A percentile compares a stretch with the other conserved stretches of the same genome.
Evolutionary conservation across 1,284 basidiomycete species (phyloP).

Genomic region (Cryptococcus floricola): DNA sequence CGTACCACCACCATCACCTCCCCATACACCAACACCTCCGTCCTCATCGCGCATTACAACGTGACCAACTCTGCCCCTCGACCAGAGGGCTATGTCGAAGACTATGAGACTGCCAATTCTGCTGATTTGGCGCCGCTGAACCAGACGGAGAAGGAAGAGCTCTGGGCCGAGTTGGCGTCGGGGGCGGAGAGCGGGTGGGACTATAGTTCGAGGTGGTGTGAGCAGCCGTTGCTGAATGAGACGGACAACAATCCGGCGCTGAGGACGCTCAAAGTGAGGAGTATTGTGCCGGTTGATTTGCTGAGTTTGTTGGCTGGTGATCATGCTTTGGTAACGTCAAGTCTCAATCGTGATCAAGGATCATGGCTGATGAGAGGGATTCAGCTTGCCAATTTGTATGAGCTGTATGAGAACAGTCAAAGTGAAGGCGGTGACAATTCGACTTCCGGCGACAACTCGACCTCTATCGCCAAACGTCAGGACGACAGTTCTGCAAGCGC

Average conservation of each 20-base stretch:
- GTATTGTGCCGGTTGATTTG: constrained; percentile 69
- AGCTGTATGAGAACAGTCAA: constrained; percentile 23
- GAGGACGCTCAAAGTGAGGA: constrained; percentile 66
- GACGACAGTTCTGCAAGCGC: no score
- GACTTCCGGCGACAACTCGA: constrained; percentile 23
- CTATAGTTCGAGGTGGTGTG: constrained; percentile 53
- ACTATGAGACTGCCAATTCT: constrained; percentile 71
- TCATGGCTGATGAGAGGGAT: not conserved
- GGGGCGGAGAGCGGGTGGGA: constrained; percentile 72
- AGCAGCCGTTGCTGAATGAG: constrained; percentile 52
- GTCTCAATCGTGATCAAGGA: not conserved
- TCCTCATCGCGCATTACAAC: constrained; percentile 66
- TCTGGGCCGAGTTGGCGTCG: constrained; percentile 85
- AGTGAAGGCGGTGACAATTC: constrained; percentile 41
- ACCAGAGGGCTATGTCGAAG: constrained; percentile 66
- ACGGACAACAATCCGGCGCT: constrained; percentile 56
- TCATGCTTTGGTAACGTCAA: constrained; percentile 57
- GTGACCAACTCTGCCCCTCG: constrained; percentile 78
- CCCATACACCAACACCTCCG: constrained; percentile 62
- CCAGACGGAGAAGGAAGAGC: constrained; percentile 57
- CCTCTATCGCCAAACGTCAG: not conserved
- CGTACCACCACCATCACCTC: constrained; percentile 69
- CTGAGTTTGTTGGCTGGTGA: constrained; percentile 69
- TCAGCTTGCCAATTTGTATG: constrained; percentile 63
- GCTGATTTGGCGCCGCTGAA: constrained; percentile 58